phyloP scores from a whole-genome alignment of 257 asterid genomes.

The Fraxinus cuspidata region DNA sequence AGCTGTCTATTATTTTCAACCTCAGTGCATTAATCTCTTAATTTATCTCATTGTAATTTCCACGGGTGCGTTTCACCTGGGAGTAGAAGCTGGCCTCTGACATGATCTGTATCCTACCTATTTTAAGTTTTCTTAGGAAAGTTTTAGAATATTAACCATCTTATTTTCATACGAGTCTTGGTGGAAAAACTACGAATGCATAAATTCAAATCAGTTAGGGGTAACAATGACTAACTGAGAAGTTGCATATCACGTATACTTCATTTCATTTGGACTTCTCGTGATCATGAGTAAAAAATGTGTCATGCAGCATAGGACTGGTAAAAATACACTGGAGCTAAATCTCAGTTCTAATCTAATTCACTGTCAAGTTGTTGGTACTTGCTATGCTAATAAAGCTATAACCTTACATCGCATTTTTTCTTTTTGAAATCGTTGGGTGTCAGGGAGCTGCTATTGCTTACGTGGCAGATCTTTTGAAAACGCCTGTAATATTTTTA shows the following conservation, averaged over 20 bases:
- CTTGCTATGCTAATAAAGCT: not conserved
- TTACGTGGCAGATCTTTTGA: slow-evolving; percentile 84
- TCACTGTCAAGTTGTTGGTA: slow-evolving; percentile 6
- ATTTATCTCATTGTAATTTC: not conserved
- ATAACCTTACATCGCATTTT: not conserved
- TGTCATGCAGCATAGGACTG: not conserved
- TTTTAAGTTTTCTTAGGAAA: not conserved
- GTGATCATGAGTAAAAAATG: not conserved
- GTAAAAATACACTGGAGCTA: not conserved
- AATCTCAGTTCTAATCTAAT: not conserved
- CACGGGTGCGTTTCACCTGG: not conserved
- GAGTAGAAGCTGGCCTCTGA: not conserved
- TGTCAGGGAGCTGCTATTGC: slow-evolving; percentile 96
- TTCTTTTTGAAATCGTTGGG: not conserved
- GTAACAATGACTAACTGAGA: not conserved
- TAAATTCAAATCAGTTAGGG: not conserved
- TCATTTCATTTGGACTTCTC: not conserved
- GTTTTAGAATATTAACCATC: not conserved
- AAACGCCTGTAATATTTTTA: slow-evolving; percentile 73
- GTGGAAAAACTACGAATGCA: not conserved
- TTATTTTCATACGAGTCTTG: not conserved
- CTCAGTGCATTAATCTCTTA: not conserved
- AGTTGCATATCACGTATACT: not conserved
- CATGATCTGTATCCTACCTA: not conserved
- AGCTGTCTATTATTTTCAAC: not conserved